Conservation (phyloP, 1,139 yeast species). For the Kodamaea plutei region DNA sequence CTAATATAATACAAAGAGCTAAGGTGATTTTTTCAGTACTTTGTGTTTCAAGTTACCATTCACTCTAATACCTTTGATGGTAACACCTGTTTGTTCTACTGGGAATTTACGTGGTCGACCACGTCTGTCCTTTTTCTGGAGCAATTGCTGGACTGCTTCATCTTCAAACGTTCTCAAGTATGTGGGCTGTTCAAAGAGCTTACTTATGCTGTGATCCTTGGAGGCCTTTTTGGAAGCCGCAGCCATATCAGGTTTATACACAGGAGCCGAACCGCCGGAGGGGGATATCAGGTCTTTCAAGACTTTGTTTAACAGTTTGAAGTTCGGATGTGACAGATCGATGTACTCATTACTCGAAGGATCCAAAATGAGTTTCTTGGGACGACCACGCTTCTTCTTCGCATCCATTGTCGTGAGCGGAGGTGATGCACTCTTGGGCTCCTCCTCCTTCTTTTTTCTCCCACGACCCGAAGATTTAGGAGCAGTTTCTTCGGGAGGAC, state of each 20-base stretch:
- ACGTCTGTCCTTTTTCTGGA: slow-evolving; percentile 40
- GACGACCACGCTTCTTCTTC: slow-evolving; percentile 44
- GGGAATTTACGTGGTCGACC: slow-evolving; percentile 54
- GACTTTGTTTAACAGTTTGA: slow-evolving; percentile 35
- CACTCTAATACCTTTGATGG: slow-evolving; percentile 44
- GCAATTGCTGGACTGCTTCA: slow-evolving; percentile 35
- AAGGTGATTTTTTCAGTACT: slow-evolving; percentile 11
- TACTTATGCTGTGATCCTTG: slow-evolving; percentile 12
- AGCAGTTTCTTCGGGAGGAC: slow-evolving; percentile 10
- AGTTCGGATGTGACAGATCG: slow-evolving; percentile 43
- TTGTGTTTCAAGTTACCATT: slow-evolving; percentile 32
- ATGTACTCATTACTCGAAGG: slow-evolving; percentile 40
- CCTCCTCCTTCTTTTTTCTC: slow-evolving; percentile 7
- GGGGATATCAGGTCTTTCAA: slow-evolving; percentile 21
- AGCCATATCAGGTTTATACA: neutral
- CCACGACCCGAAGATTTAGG: slow-evolving; percentile 4
- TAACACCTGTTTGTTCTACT: slow-evolving; percentile 45
- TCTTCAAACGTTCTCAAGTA: slow-evolving; percentile 31
- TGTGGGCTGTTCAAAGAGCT: slow-evolving; percentile 27
- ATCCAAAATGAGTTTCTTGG: slow-evolving; percentile 41
- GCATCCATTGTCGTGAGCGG: slow-evolving; percentile 12
- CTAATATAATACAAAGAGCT: neutral
- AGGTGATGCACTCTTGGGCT: slow-evolving; percentile 3
- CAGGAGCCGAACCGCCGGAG: neutral
- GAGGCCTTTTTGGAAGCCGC: slow-evolving; percentile 2